These are phyloP conservation scores for Pseudoscleropodium purum DNA, from an alignment of 225 moss, liverwort and hornwort genomes.

Conservation along the genomic window DNA sequence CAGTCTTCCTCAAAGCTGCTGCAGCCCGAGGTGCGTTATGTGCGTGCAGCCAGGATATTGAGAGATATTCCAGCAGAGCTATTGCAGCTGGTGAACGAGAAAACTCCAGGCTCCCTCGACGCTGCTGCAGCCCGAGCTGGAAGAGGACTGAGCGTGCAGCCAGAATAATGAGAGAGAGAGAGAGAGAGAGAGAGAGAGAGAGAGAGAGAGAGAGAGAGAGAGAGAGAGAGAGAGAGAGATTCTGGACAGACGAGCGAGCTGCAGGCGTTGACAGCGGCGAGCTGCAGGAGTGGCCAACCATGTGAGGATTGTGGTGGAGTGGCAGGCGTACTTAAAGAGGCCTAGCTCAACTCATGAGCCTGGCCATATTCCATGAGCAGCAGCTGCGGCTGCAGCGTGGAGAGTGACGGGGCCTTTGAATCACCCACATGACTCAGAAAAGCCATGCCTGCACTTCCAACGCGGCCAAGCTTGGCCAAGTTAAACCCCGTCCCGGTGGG, in stretches of 20 bases:
- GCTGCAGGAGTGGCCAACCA: not conserved
- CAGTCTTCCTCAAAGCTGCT: not conserved
- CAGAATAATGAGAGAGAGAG: not conserved
- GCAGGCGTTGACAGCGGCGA: not conserved
- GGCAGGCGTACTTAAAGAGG: slow-evolving; percentile 5
- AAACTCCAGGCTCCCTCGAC: not conserved
- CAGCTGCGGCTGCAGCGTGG: not conserved
- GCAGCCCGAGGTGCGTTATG: not conserved
- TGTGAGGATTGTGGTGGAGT: not conserved
- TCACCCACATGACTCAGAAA: not conserved
- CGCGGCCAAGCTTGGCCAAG: not conserved
- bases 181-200: slow-evolving; percentile 1
- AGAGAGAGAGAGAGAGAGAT: not conserved
- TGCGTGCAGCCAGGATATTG: not conserved
- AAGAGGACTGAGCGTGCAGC: not conserved
- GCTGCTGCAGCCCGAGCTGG: not conserved
- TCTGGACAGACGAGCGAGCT: not conserved
- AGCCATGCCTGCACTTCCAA: not conserved
- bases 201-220: not conserved
- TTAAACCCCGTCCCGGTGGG: not conserved
- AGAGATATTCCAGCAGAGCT: not conserved
- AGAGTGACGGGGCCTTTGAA: not conserved
- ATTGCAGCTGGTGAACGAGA: not conserved
- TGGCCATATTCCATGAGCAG: not conserved
- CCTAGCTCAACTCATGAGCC: not conserved